These are phyloP conservation scores for Guadua angustifolia DNA, from an alignment of 176 grass and related monocot genomes.

Conservation along the genomic window DNA sequence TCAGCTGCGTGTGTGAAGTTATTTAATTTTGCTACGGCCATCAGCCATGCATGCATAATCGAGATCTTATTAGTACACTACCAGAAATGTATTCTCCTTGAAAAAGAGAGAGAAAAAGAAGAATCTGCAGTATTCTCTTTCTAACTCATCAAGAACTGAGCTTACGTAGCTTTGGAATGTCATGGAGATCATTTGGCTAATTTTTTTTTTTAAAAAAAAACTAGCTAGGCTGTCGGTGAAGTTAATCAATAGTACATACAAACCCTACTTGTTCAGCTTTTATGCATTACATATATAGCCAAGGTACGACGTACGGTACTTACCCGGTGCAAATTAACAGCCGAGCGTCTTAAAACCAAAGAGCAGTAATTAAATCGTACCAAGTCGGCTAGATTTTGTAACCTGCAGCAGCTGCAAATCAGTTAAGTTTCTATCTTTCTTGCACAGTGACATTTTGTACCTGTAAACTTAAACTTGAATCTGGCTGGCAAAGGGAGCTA, in stretches of 20 bases:
- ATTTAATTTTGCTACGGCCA: too few species aligned
- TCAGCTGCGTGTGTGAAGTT: too few species aligned
- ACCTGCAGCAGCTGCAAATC: background rate
- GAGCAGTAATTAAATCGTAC: background rate
- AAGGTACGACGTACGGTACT: background rate
- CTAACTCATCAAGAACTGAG: too few species aligned
- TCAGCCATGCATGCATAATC: too few species aligned
- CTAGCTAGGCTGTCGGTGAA: background rate
- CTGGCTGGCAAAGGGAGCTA: too few species aligned
- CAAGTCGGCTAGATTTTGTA: background rate
- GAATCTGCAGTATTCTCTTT: too few species aligned
- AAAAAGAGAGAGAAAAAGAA: too few species aligned
- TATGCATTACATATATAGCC: background rate
- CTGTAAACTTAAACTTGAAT: background rate
- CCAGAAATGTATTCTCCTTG: too few species aligned
- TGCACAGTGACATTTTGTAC: background rate
- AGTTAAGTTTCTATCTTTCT: background rate
- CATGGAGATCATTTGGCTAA: too few species aligned
- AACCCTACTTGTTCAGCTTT: background rate
- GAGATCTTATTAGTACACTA: too few species aligned
- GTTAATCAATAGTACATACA: background rate
- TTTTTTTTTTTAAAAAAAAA: background rate
- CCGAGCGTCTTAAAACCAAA: background rate
- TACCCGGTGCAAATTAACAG: background rate
- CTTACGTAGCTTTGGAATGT: too few species aligned